These are phyloP conservation scores for Boechera divaricarpa DNA, from an alignment of 345 rosid genomes.

Conservation along the genomic window DNA sequence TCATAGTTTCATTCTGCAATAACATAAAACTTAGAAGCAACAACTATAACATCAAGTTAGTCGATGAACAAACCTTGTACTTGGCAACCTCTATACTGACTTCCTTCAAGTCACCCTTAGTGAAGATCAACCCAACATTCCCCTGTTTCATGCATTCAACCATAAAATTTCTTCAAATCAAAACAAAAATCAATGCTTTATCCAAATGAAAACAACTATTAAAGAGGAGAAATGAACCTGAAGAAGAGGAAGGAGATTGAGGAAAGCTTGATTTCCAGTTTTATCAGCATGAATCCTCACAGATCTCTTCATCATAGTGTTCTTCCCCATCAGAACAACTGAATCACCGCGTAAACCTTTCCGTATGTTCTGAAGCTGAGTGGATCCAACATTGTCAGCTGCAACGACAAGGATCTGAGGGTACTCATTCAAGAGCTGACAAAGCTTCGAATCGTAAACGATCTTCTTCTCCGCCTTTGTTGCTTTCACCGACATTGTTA, in stretches of 20 bases:
- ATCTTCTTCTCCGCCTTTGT: slow-evolving; percentile 87
- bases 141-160: slow-evolving; percentile 51
- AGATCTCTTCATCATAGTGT: slow-evolving; percentile 96
- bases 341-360: slow-evolving; percentile 85
- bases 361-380: slow-evolving; percentile 89
- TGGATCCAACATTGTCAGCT: slow-evolving; percentile 93
- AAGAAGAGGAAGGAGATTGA: slow-evolving; percentile 78
- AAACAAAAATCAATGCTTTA: neutral
- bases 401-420: slow-evolving; percentile 78
- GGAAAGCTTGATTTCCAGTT: slow-evolving; percentile 64
- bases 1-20: neutral
- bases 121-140: slow-evolving; percentile 76
- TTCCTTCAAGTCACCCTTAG: slow-evolving; percentile 80
- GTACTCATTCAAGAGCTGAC: slow-evolving; percentile 77
- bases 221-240: slow-evolving; percentile 53
- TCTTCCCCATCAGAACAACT: slow-evolving; percentile 90
- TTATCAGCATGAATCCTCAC: slow-evolving; percentile 77
- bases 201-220: neutral
- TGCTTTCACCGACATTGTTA: slow-evolving; percentile 48
- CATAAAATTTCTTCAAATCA: neutral
- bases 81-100: slow-evolving; percentile 73
- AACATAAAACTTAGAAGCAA: neutral
- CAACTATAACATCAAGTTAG: neutral
- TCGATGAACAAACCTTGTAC: slow-evolving; percentile 59
- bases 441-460: slow-evolving; percentile 79